Conservation (phyloP, 1,284 basidiomycete genomes). For the Puccinia polysora region DNA sequence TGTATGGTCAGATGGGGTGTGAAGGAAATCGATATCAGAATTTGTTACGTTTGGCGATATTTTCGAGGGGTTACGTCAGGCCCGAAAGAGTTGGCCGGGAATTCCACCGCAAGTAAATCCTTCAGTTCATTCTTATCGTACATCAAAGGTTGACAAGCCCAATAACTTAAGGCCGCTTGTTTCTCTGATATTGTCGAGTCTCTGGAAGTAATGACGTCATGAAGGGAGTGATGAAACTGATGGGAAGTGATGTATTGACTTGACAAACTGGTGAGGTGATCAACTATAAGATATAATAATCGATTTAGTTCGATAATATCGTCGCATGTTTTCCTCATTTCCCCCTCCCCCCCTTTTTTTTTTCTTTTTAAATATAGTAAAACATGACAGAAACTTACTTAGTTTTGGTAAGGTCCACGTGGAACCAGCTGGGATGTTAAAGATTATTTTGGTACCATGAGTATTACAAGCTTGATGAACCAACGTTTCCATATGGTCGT, state of each 20-base stretch:
- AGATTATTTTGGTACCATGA: not conserved
- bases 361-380: not conserved
- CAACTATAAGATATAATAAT: slow-evolving; percentile 16
- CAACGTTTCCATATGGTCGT: slow-evolving; percentile 16
- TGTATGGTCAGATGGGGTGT: too few relatives aligned
- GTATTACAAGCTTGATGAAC: slow-evolving; percentile 2
- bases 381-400: slow-evolving; percentile 12
- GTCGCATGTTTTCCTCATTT: not conserved
- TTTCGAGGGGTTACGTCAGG: slow-evolving; percentile 3
- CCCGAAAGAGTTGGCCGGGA: slow-evolving; percentile 1
- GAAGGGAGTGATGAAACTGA: slow-evolving; percentile 1
- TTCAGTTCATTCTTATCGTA: slow-evolving; percentile 9
- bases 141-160: slow-evolving; percentile 41
- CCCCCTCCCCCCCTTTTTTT: too few relatives aligned
- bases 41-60: too few relatives aligned
- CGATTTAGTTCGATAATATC: too few relatives aligned
- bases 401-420: slow-evolving; percentile 29
- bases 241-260: slow-evolving; percentile 1
- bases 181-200: slow-evolving; percentile 13
- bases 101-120: slow-evolving; percentile 14
- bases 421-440: slow-evolving; percentile 9
- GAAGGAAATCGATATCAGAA: too few relatives aligned
- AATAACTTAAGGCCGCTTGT: slow-evolving; percentile 42
- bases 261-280: slow-evolving; percentile 8
- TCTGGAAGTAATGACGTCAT: slow-evolving; percentile 1